Base-by-base conservation (phyloP, 179 eudicot species). In the Silene coronaria region DNA sequence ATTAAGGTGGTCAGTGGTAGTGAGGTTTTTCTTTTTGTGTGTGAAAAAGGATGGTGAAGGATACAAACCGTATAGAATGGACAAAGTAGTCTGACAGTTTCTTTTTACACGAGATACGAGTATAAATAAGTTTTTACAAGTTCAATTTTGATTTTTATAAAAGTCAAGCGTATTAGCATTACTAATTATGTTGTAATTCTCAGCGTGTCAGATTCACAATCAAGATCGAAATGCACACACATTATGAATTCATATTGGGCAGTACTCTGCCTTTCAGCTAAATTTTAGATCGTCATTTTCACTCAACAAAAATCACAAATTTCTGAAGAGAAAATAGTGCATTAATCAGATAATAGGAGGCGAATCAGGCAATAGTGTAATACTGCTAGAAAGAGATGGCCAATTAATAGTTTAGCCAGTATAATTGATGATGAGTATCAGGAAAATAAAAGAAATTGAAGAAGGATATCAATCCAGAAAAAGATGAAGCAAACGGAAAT, bases 401-500 rank as follows among this genome's bases (percentile, higher is more conserved):
- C 24, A 67, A 16, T 5, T 32, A n/a, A 24, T 58, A 69, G 22
- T 70, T 59, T 62, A 21, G 5, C 42, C 17, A 63, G 34, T 34
- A 48, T 32, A 27, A 27, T 24, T 71, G 16, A 45, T 9, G 51
- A 45, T 11, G 16, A 45, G 51, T 12, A 45, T 45, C 51, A 12
- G 51, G 51, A 45, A 45, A 45, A 11, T 45, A 45, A 12, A 45
- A 11, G 51, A 11, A 11, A 45, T 45, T 36, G 63, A 48, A 45
- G 34, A 70, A 11, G 22, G 58, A 19, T 24, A 28, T 26, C 42
- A 48, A 30, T 7, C 22, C 17, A n/a, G 21, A 21, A 38, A 70
- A 23, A n/a, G 21, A 61, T 63, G 42, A 55, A 76, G n/a, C 28
- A 19, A 66, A 42, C 79, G 38, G 27, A 23, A 32, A 57, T 55